Base-by-base conservation (phyloP, 495 filamentous ascomycete genomes). In the Hypoxylon perforatum region DNA sequence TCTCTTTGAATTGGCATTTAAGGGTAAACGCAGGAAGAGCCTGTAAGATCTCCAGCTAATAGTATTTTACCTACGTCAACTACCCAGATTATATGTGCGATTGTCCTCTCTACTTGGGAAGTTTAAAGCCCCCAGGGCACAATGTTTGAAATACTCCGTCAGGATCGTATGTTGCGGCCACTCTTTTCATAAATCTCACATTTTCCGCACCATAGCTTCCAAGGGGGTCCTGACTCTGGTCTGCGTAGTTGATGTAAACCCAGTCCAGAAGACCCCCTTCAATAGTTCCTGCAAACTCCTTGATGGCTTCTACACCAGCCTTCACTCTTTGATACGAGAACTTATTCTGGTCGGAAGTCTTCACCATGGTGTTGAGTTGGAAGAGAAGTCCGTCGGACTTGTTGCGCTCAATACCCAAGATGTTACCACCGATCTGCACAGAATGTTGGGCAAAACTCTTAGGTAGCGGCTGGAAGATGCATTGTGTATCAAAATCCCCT, bases 381-480 rank as follows among this genome's bases (percentile, higher is more conserved):
- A 63, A 70, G 4, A 76, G 48, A 3, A 73, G 44, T 5, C 59
- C 66, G 63, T 78, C 57, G 1, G 75, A 76, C 4, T 73, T 60
- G 0, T 78, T 73, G 0, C 70, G 62, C 4, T 80, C 73, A 0
- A 88, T 62, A 3, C 86, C 86, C 14, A 89, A 70, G 4, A 82
- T 76, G 62, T 88, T 88, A 0, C 83, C 85, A 4, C 85, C 85
- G 21, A 71, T 72, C 12, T 74, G 77, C 14, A 65, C 61, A 60
- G 80, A 81, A 22, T 79, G 73, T 8, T 76, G 58, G 9, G 77
- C 77, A 23, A 78, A 77, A 5, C 71, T 51, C 18, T 48, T 73
- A 2, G 79, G 80, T 25, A 87, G 73, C 3, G 77, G 81, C 56
- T 87, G 85, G 67, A 84, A 79, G 30, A 83, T 63, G 17, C 81